Conservation (phyloP, 805 yeast genomes). For the Ascoidea tarda region DNA sequence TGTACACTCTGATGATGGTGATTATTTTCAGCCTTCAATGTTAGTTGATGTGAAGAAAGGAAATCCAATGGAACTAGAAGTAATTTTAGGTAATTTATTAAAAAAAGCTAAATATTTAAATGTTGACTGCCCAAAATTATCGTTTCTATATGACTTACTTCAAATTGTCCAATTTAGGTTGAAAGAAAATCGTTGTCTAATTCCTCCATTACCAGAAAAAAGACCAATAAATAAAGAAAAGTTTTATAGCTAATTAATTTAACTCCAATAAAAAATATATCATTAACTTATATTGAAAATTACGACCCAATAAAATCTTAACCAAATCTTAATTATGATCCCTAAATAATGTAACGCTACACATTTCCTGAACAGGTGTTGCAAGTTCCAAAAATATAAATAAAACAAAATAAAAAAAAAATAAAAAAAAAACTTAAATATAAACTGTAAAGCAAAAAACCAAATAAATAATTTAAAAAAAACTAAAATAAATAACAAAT, state of each 20-base stretch:
- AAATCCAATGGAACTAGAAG: constrained; percentile 57
- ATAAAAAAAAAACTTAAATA: too few species aligned
- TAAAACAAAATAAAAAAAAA: too few species aligned
- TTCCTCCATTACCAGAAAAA: constrained; percentile 24
- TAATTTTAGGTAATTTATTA: constrained; percentile 52
- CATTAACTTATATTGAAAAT: neutral
- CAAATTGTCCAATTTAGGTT: constrained; percentile 47
- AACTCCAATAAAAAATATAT: neutral
- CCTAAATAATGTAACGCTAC: too few species aligned
- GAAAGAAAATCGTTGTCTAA: constrained; percentile 38
- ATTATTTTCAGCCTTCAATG: constrained; percentile 59
- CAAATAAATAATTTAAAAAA: too few species aligned
- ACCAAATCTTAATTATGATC: neutral
- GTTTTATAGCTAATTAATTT: neutral
- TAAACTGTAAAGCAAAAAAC: too few species aligned
- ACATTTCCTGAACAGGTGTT: too few species aligned
- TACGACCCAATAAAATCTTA: neutral
- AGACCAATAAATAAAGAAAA: constrained; percentile 16
- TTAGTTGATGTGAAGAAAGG: constrained; percentile 48
- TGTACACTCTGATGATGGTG: constrained; percentile 37
- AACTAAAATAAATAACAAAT: too few species aligned
- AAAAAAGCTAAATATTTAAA: constrained; percentile 29
- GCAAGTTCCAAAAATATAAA: too few species aligned
- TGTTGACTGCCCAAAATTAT: constrained; percentile 47
- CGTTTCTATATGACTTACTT: constrained; percentile 43